Evolutionary conservation across 2,329 filamentous ascomycete genomes (phyloP).

Genomic region (Thelonectria blattea): DNA sequence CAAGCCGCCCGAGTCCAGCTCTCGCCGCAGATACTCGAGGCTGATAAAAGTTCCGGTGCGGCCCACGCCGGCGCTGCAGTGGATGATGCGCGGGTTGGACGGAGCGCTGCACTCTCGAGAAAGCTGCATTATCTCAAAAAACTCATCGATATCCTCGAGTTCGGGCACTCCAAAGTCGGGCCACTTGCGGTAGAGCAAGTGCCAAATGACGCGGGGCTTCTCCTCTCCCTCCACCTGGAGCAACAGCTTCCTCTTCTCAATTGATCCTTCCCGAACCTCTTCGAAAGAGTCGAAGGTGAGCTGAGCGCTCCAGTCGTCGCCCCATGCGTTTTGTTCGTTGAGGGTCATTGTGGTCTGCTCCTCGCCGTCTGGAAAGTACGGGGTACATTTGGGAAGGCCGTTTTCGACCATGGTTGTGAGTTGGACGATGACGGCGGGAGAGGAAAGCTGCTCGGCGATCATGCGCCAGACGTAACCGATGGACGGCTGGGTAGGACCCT

Average conservation of each 20-base stretch:
- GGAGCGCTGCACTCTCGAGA: constrained; percentile 64
- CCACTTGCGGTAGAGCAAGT: constrained; percentile 87
- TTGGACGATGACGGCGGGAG: constrained; percentile 88
- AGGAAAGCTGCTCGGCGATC: constrained; percentile 78
- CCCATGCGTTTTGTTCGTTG: constrained; percentile 69
- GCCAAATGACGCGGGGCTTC: constrained; percentile 70
- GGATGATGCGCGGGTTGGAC: constrained; percentile 74
- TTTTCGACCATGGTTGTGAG: constrained; percentile 87
- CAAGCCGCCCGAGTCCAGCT: constrained; percentile 77
- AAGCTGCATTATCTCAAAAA: constrained; percentile 72
- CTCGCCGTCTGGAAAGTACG: constrained; percentile 76
- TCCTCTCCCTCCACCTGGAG: constrained; percentile 57
- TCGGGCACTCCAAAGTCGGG: constrained; percentile 87
- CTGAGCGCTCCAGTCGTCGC: constrained; percentile 70
- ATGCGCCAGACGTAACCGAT: constrained; percentile 93
- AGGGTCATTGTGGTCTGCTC: constrained; percentile 61
- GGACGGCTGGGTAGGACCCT: constrained; percentile 81
- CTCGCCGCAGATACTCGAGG: constrained; percentile 86
- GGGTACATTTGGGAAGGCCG: constrained; percentile 81
- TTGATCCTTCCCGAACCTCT: constrained; percentile 60
- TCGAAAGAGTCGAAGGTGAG: constrained; percentile 71
- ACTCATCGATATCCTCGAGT: constrained; percentile 68
- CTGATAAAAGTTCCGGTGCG: constrained; percentile 95
- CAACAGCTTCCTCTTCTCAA: constrained; percentile 77
- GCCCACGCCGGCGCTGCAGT: constrained; percentile 92